Base-by-base conservation (phyloP, 1,284 basidiomycete species). In the Puccinia hordei region DNA sequence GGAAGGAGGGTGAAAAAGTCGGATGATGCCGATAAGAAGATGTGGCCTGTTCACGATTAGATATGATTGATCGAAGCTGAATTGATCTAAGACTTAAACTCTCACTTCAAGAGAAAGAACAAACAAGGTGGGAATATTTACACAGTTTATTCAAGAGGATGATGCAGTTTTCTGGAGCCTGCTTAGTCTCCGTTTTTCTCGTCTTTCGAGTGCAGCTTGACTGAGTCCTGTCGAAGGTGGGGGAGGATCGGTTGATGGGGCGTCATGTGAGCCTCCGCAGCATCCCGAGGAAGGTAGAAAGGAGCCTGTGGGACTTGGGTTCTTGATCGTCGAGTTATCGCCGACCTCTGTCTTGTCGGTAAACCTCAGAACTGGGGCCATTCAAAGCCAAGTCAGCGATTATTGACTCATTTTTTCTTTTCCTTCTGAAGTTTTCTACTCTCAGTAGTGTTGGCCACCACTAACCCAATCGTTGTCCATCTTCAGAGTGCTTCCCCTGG, bases 401-500 rank as follows among this genome's bases (percentile, higher is more conserved):
- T 59, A 55, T n/a, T 55, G 2, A 24, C 22, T 24, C 53, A 55
- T 55, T 22, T 55, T 13, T 2, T 13, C 53, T 15, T 12, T 51
- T 17, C 12, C 4, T 4, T 22, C 4, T 51, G 49, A 12, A n/a
- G 24, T 57, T n/a, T 57, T 3, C 41, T 44, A 49, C 8, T 13
- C 57, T 9, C 30, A 66, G 19, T 10, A n/a, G 5, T 22, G 24
- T 17, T 9, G 30, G 15, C 17, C 19, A 27, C 9, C 22, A 75
- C 55, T 17, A 61, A 75, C 73, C 73, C 57, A 75, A 46, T 12
- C 73, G 73, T 49, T 49, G 38, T 63, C 73, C 73, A 65, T 75
- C 73, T 9, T 75, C 57, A 2, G 73, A 61, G 46, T 75, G 73
- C 44, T 17, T 41, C 22, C 30, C 73, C 24, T 75, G 73, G 30